Evolutionary conservation across 208 protist species (phyloP).

Genomic region (Acanthamoeba lenticulata): DNA sequence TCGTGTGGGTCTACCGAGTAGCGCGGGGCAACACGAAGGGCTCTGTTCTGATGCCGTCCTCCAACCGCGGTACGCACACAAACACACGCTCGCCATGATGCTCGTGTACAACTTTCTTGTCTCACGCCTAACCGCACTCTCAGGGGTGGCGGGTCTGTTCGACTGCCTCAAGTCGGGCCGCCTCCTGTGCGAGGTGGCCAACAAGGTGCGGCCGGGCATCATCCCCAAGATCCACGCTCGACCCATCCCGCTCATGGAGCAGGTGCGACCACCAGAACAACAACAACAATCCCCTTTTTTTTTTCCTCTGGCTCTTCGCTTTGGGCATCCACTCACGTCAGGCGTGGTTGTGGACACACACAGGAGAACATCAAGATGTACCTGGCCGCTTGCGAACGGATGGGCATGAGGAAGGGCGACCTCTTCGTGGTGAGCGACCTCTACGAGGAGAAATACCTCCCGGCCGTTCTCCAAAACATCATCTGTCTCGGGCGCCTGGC

Average conservation of each 20-base stretch:
- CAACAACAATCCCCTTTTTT: background rate
- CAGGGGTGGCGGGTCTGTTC: background rate
- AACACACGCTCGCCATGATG: too few relatives aligned
- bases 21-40: background rate
- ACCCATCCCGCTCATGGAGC: slow-evolving; percentile 60
- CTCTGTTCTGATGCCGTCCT: background rate
- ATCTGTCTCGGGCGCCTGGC: background rate
- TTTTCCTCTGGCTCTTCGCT: background rate
- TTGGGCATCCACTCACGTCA: too few relatives aligned
- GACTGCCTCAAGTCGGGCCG: slow-evolving; percentile 19
- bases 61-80: background rate
- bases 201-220: slow-evolving; percentile 55
- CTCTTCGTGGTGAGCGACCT: slow-evolving; percentile 80
- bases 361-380: slow-evolving; percentile 77
- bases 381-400: slow-evolving; percentile 62
- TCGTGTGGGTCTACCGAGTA: background rate
- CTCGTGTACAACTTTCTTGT: too few relatives aligned
- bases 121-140: too few relatives aligned
- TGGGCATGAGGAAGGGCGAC: slow-evolving; percentile 74
- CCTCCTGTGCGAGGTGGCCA: slow-evolving; percentile 58
- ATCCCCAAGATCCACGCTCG: slow-evolving; percentile 37
- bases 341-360: too few relatives aligned
- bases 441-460: slow-evolving; percentile 71
- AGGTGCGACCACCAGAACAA: too few relatives aligned
- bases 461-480: slow-evolving; percentile 62